Conservation (phyloP, 805 yeast species). For the Wickerhamomyces mucosus region DNA sequence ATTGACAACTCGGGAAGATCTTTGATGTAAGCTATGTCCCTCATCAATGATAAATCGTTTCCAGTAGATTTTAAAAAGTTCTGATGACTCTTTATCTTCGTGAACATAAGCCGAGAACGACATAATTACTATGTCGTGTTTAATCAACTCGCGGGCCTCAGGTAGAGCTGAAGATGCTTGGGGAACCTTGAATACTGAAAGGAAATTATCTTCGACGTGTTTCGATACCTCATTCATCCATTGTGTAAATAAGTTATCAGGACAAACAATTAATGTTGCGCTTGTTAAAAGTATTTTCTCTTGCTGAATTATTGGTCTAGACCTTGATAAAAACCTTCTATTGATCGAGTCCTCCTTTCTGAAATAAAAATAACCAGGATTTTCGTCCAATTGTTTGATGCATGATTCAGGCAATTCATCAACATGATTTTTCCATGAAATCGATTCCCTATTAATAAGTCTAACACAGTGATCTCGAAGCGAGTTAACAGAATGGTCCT, state of each 20-base stretch:
- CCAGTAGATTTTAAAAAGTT: slow-evolving; percentile 43
- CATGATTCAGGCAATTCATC: slow-evolving; percentile 37
- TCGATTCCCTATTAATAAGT: slow-evolving; percentile 33
- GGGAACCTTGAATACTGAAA: slow-evolving; percentile 27
- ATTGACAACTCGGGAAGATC: slow-evolving; percentile 37
- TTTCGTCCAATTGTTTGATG: slow-evolving; percentile 21
- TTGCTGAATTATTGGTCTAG: slow-evolving; percentile 9
- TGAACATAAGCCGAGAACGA: slow-evolving; percentile 36
- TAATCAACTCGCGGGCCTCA: slow-evolving; percentile 21
- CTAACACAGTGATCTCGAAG: slow-evolving; percentile 34
- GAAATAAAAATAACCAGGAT: slow-evolving; percentile 38
- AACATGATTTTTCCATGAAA: slow-evolving; percentile 47
- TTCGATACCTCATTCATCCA: slow-evolving; percentile 53
- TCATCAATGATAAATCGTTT: slow-evolving; percentile 67
- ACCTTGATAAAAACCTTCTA: slow-evolving; percentile 11
- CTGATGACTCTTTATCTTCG: slow-evolving; percentile 26
- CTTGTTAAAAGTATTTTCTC: slow-evolving; percentile 34
- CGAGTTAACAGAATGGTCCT: slow-evolving; percentile 17
- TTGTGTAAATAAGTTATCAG: slow-evolving; percentile 58
- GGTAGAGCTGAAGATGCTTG: slow-evolving; percentile 20
- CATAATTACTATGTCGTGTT: slow-evolving; percentile 45
- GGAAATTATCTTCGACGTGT: slow-evolving; percentile 33
- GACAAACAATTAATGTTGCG: slow-evolving; percentile 51
- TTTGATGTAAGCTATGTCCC: slow-evolving; percentile 56
- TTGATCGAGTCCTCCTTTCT: slow-evolving; percentile 12